Evolutionary conservation across 495 filamentous ascomycete genomes (phyloP), one percentile per base, ranked within the genome.

Genomic region (Daldinia concentrica): DNA sequence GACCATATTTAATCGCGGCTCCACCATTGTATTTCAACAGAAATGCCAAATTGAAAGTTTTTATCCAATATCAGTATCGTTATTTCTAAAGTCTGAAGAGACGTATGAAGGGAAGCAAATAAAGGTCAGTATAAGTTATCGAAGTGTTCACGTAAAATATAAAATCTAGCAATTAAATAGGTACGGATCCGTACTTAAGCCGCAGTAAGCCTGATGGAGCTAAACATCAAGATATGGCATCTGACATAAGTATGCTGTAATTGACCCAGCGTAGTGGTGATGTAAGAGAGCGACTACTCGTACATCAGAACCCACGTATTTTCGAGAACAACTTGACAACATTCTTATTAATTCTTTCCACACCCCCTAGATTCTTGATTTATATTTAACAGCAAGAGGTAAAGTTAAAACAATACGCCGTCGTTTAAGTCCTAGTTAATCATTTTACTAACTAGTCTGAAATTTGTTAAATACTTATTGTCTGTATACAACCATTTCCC

Each of bases 231-330:
- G 24, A 22, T 54, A 54, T 22, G 3, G 22, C 27, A 45, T 8
- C 26, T 43, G 36, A 59, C 57, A 39, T 59, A 58, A 58, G 34
- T 12, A 58, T 41, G 57, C 17, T 45, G 57, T 59, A 59, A 59
- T 41, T 19, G 57, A 59, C 39, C 36, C 57, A 26, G 14, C 37
- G 19, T 30, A 59, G 24, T 59, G 22, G 36, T 45, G 57, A 59
- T 59, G 37, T 45, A 59, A 59, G 57, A 59, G 6, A 15, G 8
- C 11, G 17, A 39, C 9, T 26, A 41, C 34, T 14, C 26, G 12
- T 19, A 26, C 19, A 24, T 39, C n/a, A 22, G 37, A 55, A 14
- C 51, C 36, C 11, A 14, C 55, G 34, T 37, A 58, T 30, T 59
- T 30, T 24, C 14, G 14, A 24, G 19, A 1, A 59, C 24, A 57